phyloP scores from a whole-genome alignment of 495 filamentous ascomycete genomes.

The Tuber brumale region DNA sequence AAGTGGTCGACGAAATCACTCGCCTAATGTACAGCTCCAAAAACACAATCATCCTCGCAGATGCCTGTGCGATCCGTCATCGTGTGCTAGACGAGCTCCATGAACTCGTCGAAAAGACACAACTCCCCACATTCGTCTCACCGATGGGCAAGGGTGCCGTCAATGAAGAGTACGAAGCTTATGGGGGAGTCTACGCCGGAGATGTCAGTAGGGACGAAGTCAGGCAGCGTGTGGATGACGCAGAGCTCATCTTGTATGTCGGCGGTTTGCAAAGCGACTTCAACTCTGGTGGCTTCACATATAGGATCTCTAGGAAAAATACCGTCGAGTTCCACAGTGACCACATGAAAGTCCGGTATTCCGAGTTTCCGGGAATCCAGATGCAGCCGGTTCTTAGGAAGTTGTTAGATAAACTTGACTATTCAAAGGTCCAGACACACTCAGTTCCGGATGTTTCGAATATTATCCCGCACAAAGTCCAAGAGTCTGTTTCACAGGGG shows the following conservation, averaged over 20 bases:
- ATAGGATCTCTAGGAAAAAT: slow-evolving; percentile 69
- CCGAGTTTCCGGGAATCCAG: slow-evolving; percentile 71
- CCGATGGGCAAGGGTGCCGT: slow-evolving; percentile 91
- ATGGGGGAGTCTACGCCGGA: slow-evolving; percentile 82
- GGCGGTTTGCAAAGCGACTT: slow-evolving; percentile 84
- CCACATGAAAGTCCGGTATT: slow-evolving; percentile 64
- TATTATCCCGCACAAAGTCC: slow-evolving; percentile 52
- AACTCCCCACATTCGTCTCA: slow-evolving; percentile 75
- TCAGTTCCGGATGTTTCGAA: slow-evolving; percentile 49
- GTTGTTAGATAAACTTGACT: slow-evolving; percentile 56
- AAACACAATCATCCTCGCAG: slow-evolving; percentile 74
- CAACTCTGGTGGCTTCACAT: slow-evolving; percentile 83
- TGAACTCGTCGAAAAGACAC: slow-evolving; percentile 67
- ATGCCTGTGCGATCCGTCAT: slow-evolving; percentile 86
- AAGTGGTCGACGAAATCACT: slow-evolving; percentile 72
- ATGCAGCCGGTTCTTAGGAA: slow-evolving; percentile 85
- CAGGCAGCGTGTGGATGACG: slow-evolving; percentile 63
- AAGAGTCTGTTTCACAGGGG: slow-evolving; percentile 43
- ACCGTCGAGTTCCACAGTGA: slow-evolving; percentile 84
- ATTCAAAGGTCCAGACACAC: slow-evolving; percentile 52
- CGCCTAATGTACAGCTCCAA: slow-evolving; percentile 70
- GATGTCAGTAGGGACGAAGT: slow-evolving; percentile 67
- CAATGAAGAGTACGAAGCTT: slow-evolving; percentile 66
- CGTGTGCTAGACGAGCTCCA: slow-evolving; percentile 67
- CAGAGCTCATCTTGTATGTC: slow-evolving; percentile 77